A percentile compares a stretch with the other conserved stretches of the same genome.
Conservation (phyloP, 2,329 filamentous ascomycete genomes). For the Xylaria digitata region DNA sequence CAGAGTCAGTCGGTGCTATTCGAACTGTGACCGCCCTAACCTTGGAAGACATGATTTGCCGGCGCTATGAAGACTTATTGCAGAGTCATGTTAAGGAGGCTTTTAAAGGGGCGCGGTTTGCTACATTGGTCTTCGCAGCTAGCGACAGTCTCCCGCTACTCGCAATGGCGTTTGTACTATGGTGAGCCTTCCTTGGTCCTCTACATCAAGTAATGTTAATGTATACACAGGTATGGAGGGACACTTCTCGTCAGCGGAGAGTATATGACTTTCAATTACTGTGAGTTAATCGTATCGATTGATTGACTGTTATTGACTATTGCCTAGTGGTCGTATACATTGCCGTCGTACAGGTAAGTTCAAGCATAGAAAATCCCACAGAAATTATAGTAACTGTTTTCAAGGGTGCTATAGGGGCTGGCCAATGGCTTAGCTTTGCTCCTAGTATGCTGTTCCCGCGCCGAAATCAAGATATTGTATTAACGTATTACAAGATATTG, state of each 20-base stretch:
- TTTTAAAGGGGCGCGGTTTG: slow-evolving; percentile 69
- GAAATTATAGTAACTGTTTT: neutral
- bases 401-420: slow-evolving; percentile 70
- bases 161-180: slow-evolving; percentile 51
- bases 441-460: slow-evolving; percentile 56
- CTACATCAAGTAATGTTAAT: slow-evolving; percentile 44
- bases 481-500: slow-evolving; percentile 57
- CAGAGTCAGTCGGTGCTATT: slow-evolving; percentile 79
- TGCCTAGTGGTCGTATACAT: slow-evolving; percentile 68
- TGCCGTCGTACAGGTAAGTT: slow-evolving; percentile 68
- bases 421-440: slow-evolving; percentile 74
- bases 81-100: slow-evolving; percentile 68
- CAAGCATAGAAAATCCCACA: neutral
- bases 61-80: slow-evolving; percentile 70
- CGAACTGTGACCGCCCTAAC: slow-evolving; percentile 77
- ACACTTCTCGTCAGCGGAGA: slow-evolving; percentile 67
- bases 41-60: slow-evolving; percentile 72
- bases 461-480: neutral
- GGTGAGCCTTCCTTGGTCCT: slow-evolving; percentile 35
- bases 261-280: slow-evolving; percentile 60
- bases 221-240: slow-evolving; percentile 73
- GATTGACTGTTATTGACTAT: slow-evolving; percentile 30
- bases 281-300: slow-evolving; percentile 38
- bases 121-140: slow-evolving; percentile 76
- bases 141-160: slow-evolving; percentile 66